Evolutionary conservation across 2,329 filamentous ascomycete genomes (phyloP).

Genomic region (Helicocarpus griseus): DNA sequence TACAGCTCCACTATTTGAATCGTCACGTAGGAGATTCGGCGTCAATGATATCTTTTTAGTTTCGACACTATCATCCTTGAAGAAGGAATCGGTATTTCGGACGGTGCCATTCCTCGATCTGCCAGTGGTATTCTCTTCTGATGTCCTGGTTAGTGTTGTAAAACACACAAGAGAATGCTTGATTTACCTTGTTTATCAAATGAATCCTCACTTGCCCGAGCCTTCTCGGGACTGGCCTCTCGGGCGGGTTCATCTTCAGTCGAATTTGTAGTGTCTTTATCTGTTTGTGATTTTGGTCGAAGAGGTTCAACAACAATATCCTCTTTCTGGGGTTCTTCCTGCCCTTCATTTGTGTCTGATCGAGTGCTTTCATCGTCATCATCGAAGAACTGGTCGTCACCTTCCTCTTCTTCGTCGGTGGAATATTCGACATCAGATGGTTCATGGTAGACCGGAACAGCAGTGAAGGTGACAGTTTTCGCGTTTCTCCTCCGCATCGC

Average conservation of each 20-base stretch:
- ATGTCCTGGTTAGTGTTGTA: conserved; percentile 6
- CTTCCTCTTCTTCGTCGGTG: conserved; percentile 57
- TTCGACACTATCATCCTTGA: conserved; percentile 89
- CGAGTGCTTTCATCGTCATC: conserved; percentile 33
- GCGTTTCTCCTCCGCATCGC: conserved; percentile 71
- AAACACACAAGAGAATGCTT: neutral
- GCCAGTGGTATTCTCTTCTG: conserved; percentile 25
- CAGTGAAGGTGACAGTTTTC: conserved; percentile 78
- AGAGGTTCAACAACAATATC: conserved; percentile 37
- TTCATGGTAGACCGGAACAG: conserved; percentile 70
- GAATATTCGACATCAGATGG: conserved; percentile 77
- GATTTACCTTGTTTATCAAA: conserved; percentile 40
- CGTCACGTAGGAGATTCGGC: conserved; percentile 81
- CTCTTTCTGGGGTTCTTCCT: conserved; percentile 26
- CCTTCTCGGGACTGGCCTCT: conserved; percentile 26
- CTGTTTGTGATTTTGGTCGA: conserved; percentile 32
- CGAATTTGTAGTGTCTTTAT: conserved; percentile 20
- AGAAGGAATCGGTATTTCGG: conserved; percentile 90
- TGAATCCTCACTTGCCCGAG: conserved; percentile 57
- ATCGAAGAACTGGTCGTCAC: conserved; percentile 36
- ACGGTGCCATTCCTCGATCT: conserved; percentile 75
- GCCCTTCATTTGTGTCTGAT: conserved; percentile 22
- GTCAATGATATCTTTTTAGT: conserved; percentile 97
- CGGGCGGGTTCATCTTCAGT: conserved; percentile 20
- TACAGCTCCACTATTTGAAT: conserved; percentile 36